Evolutionary conservation across 2,329 filamentous ascomycete genomes (phyloP).

Genomic region (Scorias spongiosa): DNA sequence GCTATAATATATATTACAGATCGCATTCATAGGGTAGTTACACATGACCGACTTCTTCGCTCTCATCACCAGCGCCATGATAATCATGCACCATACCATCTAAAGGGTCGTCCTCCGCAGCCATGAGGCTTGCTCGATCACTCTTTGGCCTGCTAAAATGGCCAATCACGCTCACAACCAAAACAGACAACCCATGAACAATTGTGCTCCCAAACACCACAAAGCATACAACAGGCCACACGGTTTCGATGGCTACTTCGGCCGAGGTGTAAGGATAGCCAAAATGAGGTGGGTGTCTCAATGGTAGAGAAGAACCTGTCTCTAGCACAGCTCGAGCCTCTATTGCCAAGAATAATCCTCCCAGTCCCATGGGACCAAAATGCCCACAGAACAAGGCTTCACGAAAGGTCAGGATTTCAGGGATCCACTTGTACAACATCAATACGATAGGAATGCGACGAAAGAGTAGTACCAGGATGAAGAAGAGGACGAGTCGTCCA

Average conservation of each 20-base stretch:
- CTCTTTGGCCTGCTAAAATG: constrained; percentile 32
- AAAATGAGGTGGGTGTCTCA: constrained; percentile 27
- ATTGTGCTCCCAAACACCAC: constrained; percentile 39
- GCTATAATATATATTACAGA: no score
- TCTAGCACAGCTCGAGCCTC: constrained; percentile 39
- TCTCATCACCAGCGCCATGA: constrained; percentile 20
- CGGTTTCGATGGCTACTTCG: constrained; percentile 24
- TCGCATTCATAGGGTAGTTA: no score
- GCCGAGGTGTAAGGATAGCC: constrained; percentile 18
- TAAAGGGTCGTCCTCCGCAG: constrained; percentile 35
- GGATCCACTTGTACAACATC: constrained; percentile 31
- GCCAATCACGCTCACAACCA: constrained; percentile 33
- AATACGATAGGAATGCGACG: constrained; percentile 38
- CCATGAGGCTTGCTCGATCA: constrained; percentile 34
- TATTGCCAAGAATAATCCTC: constrained; percentile 41
- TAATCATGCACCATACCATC: constrained; percentile 35
- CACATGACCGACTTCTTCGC: constrained; percentile 3
- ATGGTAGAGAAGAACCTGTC: constrained; percentile 30
- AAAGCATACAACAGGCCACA: constrained; percentile 42
- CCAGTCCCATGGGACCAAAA: constrained; percentile 43
- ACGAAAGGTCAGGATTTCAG: constrained; percentile 32
- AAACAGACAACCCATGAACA: constrained; percentile 38
- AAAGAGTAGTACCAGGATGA: constrained; percentile 36
- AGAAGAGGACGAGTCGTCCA: constrained; percentile 29
- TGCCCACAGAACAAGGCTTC: constrained; percentile 42